Evolutionary conservation across 2,329 filamentous ascomycete species (phyloP), one percentile per base, ranked within the genome.

Genomic region (Xylaria sp.): DNA sequence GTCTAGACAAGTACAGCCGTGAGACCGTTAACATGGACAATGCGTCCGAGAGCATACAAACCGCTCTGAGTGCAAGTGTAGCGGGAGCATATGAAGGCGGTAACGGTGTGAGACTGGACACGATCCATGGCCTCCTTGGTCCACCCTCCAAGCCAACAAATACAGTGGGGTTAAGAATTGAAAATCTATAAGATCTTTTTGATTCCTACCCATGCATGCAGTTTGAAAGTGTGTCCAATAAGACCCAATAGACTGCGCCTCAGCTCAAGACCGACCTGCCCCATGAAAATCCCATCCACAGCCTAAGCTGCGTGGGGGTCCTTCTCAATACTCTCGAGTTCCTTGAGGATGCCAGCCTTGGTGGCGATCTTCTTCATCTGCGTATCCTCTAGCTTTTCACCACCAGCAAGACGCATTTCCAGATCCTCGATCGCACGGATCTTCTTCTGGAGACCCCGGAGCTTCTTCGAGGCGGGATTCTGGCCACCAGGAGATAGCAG

Each of bases 301-400:
- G 16, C 44, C 44, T 54, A 62, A 4, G 37, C 46, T 30, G 55
- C 63, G 52, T 62, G 63, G 44, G 52, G 62, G 61, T 76, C 74
- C 66, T 72, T 76, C 68, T 75, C 78, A 57, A 92, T 73, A 6
- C 74, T 78, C 52, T 89, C 83, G 61, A 99, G 78, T 77, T 99
- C 94, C 76, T 89, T 91, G 63, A 92, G 81, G 60, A 99, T 93
- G 13, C 83, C 77, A 53, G 86, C 80, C 79, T 97, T 96, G 19
- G 92, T 97, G 58, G 85, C 84, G 69, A 99, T 99, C 83, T 99
- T 99, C 82, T 96, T 95, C 76, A 99, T 86, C 78, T 99, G 94
- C 37, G 94, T 99, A 71, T 97, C 93, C 78, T 99, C 94, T 62
- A 99, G 79, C 81, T 97, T 97, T 81, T 99, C 94, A 4, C 93